phyloP scores from a whole-genome alignment of 208 protist genomes.

The Crithidia acanthocephali region DNA sequence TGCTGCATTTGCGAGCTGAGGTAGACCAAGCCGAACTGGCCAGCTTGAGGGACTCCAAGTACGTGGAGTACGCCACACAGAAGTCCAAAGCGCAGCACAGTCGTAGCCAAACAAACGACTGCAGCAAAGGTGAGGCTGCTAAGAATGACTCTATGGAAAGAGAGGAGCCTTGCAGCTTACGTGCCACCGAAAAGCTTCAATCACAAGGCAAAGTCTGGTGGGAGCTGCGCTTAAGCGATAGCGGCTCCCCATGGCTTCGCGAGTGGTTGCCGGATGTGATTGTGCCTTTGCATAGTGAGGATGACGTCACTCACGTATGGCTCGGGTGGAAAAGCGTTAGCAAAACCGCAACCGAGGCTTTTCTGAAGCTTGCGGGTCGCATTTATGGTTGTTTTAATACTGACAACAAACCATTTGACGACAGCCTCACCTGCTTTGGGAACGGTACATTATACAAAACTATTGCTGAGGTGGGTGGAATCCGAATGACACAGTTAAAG shows the following conservation, averaged over 20 bases:
- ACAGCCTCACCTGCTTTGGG: conserved; percentile 21
- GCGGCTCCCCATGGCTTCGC: not conserved
- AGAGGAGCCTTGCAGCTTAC: not conserved
- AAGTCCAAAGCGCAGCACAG: not conserved
- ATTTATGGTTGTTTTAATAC: not conserved
- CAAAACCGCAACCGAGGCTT: not conserved
- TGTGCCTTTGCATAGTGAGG: conserved; percentile 4
- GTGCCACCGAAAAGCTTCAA: not conserved
- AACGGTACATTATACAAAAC: conserved; percentile 17
- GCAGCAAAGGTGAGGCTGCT: too few species aligned
- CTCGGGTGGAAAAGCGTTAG: conserved; percentile 18
- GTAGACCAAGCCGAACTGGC: conserved; percentile 21
- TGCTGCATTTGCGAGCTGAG: conserved; percentile 21
- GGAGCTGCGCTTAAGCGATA: not conserved
- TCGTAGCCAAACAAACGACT: not conserved
- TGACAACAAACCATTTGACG: too few species aligned
- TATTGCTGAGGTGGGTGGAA: not conserved
- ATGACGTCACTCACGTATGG: conserved; percentile 13
- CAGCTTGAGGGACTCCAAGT: conserved; percentile 9
- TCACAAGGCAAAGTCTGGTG: conserved; percentile 8
- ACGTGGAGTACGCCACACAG: conserved; percentile 17
- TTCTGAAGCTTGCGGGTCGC: not conserved
- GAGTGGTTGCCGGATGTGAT: conserved; percentile 23
- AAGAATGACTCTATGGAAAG: too few species aligned
- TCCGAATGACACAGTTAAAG: not conserved